A percentile compares a stretch with the other conserved stretches of the same genome.
These are phyloP conservation scores for Arachis hypogaea DNA, from an alignment of 306 rosid species.

Conservation along the genomic window DNA sequence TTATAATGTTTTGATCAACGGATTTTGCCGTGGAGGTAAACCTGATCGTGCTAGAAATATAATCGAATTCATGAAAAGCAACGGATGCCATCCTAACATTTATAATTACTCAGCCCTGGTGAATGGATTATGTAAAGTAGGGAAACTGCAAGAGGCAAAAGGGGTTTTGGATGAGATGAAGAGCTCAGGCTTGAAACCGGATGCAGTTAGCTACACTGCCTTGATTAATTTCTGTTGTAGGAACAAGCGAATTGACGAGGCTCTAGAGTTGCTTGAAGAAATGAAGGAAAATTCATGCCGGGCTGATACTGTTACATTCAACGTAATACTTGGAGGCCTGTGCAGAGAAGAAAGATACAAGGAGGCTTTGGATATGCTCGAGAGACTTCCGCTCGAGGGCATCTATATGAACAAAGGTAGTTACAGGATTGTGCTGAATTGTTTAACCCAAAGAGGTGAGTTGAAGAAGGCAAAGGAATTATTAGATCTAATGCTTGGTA, in stretches of 20 bases:
- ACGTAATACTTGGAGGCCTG: slow-evolving; percentile 78
- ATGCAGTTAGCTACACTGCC: slow-evolving; percentile 68
- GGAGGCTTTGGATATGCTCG: slow-evolving; percentile 76
- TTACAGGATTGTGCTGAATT: slow-evolving; percentile 82
- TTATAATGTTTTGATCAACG: slow-evolving; percentile 75
- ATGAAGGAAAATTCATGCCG: slow-evolving; percentile 65
- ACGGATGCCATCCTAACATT: slow-evolving; percentile 78
- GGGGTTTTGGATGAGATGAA: slow-evolving; percentile 63
- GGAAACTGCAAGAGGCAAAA: slow-evolving; percentile 62
- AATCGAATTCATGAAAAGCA: slow-evolving; percentile 72
- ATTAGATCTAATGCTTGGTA: slow-evolving; percentile 66
- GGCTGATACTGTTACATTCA: slow-evolving; percentile 73
- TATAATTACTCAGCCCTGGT: slow-evolving; percentile 72
- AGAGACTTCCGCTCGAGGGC: slow-evolving; percentile 76
- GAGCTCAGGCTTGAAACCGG: slow-evolving; percentile 63
- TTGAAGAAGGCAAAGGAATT: slow-evolving; percentile 59
- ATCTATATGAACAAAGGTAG: slow-evolving; percentile 78
- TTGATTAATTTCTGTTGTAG: slow-evolving; percentile 69
- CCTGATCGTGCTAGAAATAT: slow-evolving; percentile 67
- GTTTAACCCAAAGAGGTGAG: slow-evolving; percentile 60
- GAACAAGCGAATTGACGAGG: slow-evolving; percentile 60
- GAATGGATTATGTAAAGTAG: slow-evolving; percentile 68
- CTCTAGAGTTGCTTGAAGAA: slow-evolving; percentile 65
- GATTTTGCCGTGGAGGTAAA: slow-evolving; percentile 71
- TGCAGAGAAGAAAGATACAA: slow-evolving; percentile 65